A percentile compares a stretch with the other conserved stretches of the same genome.
These are phyloP conservation scores for Myxozyma nipponensis DNA, from an alignment of 805 yeast species.

Conservation along the genomic window DNA sequence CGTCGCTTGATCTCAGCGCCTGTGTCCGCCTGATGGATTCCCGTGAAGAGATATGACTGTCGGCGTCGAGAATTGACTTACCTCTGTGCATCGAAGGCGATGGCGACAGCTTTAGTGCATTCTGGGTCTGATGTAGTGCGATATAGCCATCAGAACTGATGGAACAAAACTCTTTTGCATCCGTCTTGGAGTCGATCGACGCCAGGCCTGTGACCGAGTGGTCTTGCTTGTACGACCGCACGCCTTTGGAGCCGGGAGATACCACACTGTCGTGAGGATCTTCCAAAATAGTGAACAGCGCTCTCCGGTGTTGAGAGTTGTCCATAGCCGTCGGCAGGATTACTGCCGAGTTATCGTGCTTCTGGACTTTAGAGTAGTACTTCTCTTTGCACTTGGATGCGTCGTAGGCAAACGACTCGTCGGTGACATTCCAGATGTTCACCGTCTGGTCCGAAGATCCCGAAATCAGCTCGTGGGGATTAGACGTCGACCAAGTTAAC, in stretches of 20 bases:
- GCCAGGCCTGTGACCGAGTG: constrained; percentile 13
- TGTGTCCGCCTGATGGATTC: background rate
- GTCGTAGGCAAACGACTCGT: constrained; percentile 11
- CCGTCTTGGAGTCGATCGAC: constrained; percentile 6
- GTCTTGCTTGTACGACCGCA: constrained; percentile 13
- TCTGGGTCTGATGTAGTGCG: constrained; percentile 14
- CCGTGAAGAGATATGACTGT: no score
- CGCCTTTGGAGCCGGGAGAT: constrained; percentile 9
- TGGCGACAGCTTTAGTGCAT: background rate
- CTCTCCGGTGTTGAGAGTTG: constrained; percentile 6
- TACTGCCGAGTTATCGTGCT: constrained; percentile 6
- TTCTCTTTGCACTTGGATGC: constrained; percentile 17
- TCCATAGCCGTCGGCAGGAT: constrained; percentile 11
- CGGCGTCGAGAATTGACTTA: no score
- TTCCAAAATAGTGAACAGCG: constrained; percentile 20
- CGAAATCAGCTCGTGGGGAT: constrained; percentile 47
- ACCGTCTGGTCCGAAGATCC: constrained; percentile 64
- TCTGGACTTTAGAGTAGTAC: constrained; percentile 15
- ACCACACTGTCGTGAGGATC: constrained; percentile 10
- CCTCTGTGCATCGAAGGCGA: no score
- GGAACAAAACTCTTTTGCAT: constrained; percentile 22
- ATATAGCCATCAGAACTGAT: constrained; percentile 15
- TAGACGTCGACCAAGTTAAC: constrained; percentile 44
- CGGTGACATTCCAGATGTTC: constrained; percentile 59
- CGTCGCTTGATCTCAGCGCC: background rate